Conservation (phyloP, 768 basidiomycete genomes). For the Tricholoma bakamatsutake region DNA sequence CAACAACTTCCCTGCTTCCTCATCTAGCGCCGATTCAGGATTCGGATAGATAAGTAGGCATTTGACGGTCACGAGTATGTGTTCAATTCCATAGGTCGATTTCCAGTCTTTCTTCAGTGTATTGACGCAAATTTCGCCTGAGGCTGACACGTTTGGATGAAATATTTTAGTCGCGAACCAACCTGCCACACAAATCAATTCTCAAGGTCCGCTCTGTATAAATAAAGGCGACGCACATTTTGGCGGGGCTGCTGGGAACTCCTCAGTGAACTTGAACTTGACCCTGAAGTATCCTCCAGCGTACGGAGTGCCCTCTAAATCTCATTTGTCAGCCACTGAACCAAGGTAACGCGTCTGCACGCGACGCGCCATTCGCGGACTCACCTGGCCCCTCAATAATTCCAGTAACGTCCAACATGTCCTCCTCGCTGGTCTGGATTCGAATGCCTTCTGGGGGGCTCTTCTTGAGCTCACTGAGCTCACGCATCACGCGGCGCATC, state of each 20-base stretch:
- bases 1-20: slow-evolving; percentile 90
- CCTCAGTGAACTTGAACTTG: slow-evolving; percentile 86
- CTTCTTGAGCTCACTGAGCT: slow-evolving; percentile 73
- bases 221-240: slow-evolving; percentile 61
- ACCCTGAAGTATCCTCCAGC: slow-evolving; percentile 64
- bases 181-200: slow-evolving; percentile 40
- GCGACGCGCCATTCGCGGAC: slow-evolving; percentile 19
- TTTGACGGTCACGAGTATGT: slow-evolving; percentile 90
- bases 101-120: slow-evolving; percentile 98
- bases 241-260: slow-evolving; percentile 90
- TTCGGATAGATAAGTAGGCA: slow-evolving; percentile 96
- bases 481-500: slow-evolving; percentile 84
- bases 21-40: slow-evolving; percentile 93
- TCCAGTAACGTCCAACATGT: slow-evolving; percentile 82
- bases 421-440: slow-evolving; percentile 78
- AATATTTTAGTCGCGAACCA: slow-evolving; percentile 94
- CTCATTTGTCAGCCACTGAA: slow-evolving; percentile 20
- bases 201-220: neutral
- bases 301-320: slow-evolving; percentile 57
- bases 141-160: slow-evolving; percentile 88
- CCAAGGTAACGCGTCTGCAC: slow-evolving; percentile 14
- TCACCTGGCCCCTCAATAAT: slow-evolving; percentile 88
- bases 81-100: slow-evolving; percentile 81
- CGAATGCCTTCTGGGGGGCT: slow-evolving; percentile 92
- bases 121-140: slow-evolving; percentile 95